Evolutionary conservation across 2,329 filamentous ascomycete species (phyloP).

Genomic region (Rutstroemia sydowiana): DNA sequence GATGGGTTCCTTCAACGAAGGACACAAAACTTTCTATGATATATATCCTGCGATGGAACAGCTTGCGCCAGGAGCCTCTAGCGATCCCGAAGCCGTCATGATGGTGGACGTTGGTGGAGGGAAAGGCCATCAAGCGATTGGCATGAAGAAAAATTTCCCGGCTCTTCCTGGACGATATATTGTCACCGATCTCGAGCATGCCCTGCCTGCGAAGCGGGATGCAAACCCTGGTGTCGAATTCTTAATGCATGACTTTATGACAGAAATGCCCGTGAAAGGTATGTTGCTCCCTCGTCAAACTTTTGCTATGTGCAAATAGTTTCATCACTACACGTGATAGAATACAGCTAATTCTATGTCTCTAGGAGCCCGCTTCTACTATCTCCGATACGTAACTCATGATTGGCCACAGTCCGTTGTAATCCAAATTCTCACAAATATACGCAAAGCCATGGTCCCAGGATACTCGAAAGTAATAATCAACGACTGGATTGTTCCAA

Average conservation of each 20-base stretch:
- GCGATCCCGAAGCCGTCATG: background rate
- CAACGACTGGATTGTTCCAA: constrained; percentile 16
- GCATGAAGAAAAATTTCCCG: constrained; percentile 7
- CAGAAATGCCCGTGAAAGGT: constrained; percentile 26
- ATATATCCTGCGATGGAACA: background rate
- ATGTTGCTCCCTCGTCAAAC: background rate
- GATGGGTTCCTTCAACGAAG: background rate
- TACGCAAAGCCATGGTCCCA: constrained; percentile 23
- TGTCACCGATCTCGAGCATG: constrained; percentile 15
- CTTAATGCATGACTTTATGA: constrained; percentile 31
- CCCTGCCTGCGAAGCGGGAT: constrained; percentile 6
- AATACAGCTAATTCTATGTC: background rate
- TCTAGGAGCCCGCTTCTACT: constrained; percentile 27
- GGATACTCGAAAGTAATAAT: constrained; percentile 21
- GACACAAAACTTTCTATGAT: background rate
- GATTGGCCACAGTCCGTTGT: constrained; percentile 25
- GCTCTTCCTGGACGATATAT: constrained; percentile 13
- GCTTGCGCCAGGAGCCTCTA: background rate
- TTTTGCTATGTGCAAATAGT: background rate
- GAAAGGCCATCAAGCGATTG: constrained; percentile 7
- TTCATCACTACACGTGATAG: background rate
- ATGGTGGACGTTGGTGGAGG: constrained; percentile 8
- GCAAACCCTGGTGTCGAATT: background rate
- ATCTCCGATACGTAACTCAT: constrained; percentile 29
- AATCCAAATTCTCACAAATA: background rate